phyloP scores from a whole-genome alignment of 2,329 filamentous ascomycete species.

The Hymenoscyphus repandus region DNA sequence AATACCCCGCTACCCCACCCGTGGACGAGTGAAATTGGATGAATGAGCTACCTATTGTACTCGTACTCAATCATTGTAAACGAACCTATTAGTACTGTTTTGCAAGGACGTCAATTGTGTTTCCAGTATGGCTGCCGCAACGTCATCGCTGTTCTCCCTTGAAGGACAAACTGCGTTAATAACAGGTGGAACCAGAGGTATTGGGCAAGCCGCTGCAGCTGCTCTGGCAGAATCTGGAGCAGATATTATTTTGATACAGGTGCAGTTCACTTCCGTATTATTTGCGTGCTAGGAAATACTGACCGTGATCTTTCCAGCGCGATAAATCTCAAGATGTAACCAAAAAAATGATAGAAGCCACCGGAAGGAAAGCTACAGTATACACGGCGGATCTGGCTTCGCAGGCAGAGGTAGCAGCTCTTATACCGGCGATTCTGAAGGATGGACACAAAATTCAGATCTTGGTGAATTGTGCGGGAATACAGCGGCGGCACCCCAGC shows the following conservation, averaged over 20 bases:
- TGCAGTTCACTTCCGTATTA: constrained; percentile 13
- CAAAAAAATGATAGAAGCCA: constrained; percentile 51
- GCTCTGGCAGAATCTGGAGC: constrained; percentile 36
- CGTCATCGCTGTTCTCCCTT: constrained; percentile 30
- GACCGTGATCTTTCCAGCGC: constrained; percentile 18
- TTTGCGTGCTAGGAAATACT: neutral
- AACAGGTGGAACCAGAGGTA: constrained; percentile 35
- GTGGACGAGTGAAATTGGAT: too few species aligned
- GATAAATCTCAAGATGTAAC: constrained; percentile 39
- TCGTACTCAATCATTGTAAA: neutral
- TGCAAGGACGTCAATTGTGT: too few species aligned
- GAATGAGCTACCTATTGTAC: neutral
- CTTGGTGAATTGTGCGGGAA: constrained; percentile 42
- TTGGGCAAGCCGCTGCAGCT: constrained; percentile 35
- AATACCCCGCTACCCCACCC: neutral
- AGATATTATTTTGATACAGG: constrained; percentile 37
- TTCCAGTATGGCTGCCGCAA: constrained; percentile 20
- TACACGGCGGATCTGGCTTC: constrained; percentile 67
- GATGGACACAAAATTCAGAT: constrained; percentile 40
- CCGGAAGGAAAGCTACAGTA: constrained; percentile 62
- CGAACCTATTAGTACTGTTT: too few species aligned
- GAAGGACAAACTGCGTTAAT: constrained; percentile 34
- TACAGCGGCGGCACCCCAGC: constrained; percentile 32
- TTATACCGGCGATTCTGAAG: constrained; percentile 56
- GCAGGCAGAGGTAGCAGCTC: constrained; percentile 50